Evolutionary conservation across 768 basidiomycete genomes (phyloP).

Genomic region (Gymnopilus junonius): DNA sequence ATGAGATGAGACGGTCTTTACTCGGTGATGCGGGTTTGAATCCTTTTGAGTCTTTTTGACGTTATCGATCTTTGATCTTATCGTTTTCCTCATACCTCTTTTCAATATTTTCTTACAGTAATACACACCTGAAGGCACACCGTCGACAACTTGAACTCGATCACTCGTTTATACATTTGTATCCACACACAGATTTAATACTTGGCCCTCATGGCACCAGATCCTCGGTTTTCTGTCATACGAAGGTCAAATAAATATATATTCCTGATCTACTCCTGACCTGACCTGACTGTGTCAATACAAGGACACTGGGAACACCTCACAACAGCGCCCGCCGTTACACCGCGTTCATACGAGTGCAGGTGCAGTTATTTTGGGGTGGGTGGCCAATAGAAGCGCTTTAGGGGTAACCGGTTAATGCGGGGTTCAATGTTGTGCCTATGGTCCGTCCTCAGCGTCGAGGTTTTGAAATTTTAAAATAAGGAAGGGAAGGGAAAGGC

Average conservation of each 20-base stretch:
- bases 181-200: no score
- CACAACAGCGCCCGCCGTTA: background rate
- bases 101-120: background rate
- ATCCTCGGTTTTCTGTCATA: background rate
- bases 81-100: background rate
- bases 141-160: no score
- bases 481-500: background rate
- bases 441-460: background rate
- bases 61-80: background rate
- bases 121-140: background rate
- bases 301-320: no score
- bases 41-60: no score
- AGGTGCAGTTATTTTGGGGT: background rate
- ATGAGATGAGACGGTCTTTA: background rate
- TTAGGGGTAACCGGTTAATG: background rate
- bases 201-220: constrained; percentile 8
- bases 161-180: no score
- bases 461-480: background rate
- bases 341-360: no score
- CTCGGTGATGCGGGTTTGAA: background rate
- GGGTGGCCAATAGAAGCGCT: background rate
- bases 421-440: background rate
- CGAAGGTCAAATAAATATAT: background rate
- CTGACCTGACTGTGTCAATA: background rate
- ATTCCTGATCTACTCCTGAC: background rate